A percentile compares a stretch with the other conserved stretches of the same genome.
These are phyloP conservation scores for Nicotiana sylvestris DNA, from an alignment of 257 asterid genomes.

Conservation along the genomic window DNA sequence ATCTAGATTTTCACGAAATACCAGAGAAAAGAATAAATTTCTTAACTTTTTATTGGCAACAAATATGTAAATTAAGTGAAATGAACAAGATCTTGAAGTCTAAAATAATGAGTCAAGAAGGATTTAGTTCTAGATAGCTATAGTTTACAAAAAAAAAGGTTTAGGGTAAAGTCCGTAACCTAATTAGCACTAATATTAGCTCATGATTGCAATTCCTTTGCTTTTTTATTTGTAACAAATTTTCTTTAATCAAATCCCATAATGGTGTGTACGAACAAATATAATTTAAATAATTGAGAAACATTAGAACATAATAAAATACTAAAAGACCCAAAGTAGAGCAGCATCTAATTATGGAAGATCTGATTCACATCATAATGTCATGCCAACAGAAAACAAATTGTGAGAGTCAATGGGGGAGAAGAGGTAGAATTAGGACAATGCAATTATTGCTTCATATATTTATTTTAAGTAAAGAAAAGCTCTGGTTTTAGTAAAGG, in stretches of 20 bases:
- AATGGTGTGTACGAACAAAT: not conserved
- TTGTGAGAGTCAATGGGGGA: not conserved
- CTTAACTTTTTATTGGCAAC: not conserved
- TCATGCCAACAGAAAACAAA: slow-evolving; percentile 10
- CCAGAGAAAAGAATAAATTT: not conserved
- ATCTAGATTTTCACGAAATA: not conserved
- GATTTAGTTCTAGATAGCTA: not conserved
- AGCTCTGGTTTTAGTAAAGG: not conserved
- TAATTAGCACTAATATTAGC: not conserved
- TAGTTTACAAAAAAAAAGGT: not conserved
- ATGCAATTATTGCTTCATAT: not conserved
- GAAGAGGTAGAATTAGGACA: not conserved
- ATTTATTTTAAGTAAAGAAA: not conserved
- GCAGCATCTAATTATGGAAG: slow-evolving; percentile 6
- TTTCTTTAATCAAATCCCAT: not conserved
- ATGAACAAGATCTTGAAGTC: not conserved
- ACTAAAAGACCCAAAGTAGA: not conserved
- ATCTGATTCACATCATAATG: slow-evolving; percentile 9
- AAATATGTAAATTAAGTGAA: not conserved
- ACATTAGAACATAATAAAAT: not conserved
- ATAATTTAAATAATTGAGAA: not conserved
- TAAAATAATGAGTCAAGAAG: not conserved
- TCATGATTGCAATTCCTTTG: not conserved
- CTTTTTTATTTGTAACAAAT: not conserved
- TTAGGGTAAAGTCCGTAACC: not conserved